A percentile compares a stretch with the other conserved stretches of the same genome.
These are phyloP conservation scores for Blastomyces silverae DNA, from an alignment of 2,329 filamentous ascomycete genomes.

Conservation along the genomic window DNA sequence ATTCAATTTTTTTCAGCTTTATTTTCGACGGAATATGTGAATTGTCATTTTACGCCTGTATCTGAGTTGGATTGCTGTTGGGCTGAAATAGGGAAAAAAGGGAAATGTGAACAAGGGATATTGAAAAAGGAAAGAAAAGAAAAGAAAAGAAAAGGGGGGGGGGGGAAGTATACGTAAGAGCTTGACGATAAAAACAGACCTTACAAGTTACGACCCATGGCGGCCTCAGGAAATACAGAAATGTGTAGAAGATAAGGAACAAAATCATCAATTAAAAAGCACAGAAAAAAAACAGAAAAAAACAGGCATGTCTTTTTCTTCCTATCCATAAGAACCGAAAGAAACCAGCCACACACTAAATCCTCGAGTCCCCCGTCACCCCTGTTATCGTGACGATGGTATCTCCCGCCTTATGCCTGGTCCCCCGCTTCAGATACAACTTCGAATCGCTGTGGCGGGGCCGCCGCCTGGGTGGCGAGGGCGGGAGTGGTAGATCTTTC, in stretches of 20 bases:
- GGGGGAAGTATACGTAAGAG: too few relatives aligned
- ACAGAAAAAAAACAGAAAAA: too few relatives aligned
- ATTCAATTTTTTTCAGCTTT: background rate
- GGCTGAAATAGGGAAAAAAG: background rate
- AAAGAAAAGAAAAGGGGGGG: too few relatives aligned
- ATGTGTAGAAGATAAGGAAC: too few relatives aligned
- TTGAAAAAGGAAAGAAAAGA: too few relatives aligned
- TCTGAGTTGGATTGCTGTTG: background rate
- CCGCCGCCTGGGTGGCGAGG: conserved; percentile 7
- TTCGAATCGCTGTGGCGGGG: background rate
- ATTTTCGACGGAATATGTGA: background rate
- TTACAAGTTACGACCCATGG: too few relatives aligned
- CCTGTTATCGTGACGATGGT: background rate
- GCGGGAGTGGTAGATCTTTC: conserved; percentile 20
- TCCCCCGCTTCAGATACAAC: background rate
- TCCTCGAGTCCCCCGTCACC: background rate
- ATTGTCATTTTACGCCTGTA: background rate
- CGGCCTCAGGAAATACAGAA: too few relatives aligned
- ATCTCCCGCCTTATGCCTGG: background rate
- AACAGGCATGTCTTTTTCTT: too few relatives aligned
- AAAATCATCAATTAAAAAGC: too few relatives aligned
- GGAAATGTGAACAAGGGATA: background rate
- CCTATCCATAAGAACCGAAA: too few relatives aligned
- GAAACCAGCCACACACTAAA: background rate
- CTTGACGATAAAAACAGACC: too few relatives aligned